Evolutionary conservation across 2,329 filamentous ascomycete genomes (phyloP).

Genomic region (Biscogniauxia mediterranea): DNA sequence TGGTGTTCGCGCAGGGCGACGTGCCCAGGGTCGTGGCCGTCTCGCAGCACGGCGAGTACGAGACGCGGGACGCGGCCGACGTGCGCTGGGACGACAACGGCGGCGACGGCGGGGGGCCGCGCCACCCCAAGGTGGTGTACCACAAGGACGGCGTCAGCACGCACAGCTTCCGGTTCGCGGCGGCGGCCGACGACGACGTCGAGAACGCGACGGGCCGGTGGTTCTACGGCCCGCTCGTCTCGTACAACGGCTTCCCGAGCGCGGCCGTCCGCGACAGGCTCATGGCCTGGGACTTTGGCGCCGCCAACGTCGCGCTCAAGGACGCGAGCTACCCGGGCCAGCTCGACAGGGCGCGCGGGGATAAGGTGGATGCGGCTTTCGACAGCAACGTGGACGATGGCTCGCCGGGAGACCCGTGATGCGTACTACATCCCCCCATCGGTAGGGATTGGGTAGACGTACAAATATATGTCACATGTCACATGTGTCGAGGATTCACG

Average conservation of each 20-base stretch:
- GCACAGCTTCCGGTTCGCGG: conserved; percentile 31
- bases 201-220: conserved; percentile 31
- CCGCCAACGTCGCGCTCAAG: conserved; percentile 27
- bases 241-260: conserved; percentile 29
- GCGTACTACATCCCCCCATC: neutral
- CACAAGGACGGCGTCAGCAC: conserved; percentile 31
- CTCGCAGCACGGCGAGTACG: conserved; percentile 31
- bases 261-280: conserved; percentile 27
- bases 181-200: conserved; percentile 27
- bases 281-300: conserved; percentile 27
- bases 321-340: conserved; percentile 23
- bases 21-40: conserved; percentile 26
- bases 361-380: conserved; percentile 56
- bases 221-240: conserved; percentile 30
- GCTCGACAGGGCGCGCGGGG: conserved; percentile 22
- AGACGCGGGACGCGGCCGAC: conserved; percentile 23
- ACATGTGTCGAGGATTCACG: neutral
- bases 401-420: conserved; percentile 27
- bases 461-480: conserved; percentile 1
- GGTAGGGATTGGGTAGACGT: neutral
- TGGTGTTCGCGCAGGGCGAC: conserved; percentile 28
- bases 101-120: too few species aligned
- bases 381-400: conserved; percentile 47
- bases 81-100: conserved; percentile 30
- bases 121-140: conserved; percentile 31